Evolutionary conservation across 2,329 filamentous ascomycete species (phyloP), one percentile per base, ranked within the genome.

Genomic region (Alternaria burnsii): DNA sequence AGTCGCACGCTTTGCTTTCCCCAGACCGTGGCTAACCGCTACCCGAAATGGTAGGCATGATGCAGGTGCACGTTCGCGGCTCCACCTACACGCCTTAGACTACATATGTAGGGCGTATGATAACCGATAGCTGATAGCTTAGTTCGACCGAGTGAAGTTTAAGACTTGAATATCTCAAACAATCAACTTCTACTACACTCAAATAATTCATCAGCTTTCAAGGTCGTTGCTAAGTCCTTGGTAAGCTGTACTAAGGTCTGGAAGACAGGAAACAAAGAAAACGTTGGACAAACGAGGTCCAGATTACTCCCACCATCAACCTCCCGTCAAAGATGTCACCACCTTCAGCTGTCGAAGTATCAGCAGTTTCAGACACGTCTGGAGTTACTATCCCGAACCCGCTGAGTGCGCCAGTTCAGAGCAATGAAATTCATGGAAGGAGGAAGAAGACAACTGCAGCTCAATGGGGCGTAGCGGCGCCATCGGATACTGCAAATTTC

Each of bases 401-500:
- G 30, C 81, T 93, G 71, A 89, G 88, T 43, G 78, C 69, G 24
- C 74, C 75, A 6, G 68, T 80, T n/a, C 66, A 71, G 30, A 77
- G 92, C 74, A 85, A 89, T 68, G 87, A 87, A 62, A 88, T 97
- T 58, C 78, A 86, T 55, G 87, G 86, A 40, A 84, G 90, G 68
- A 87, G 94, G 50, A 86, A 85, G 62, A 91, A 90, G 71, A 86
- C 87, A n/a, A 90, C 90, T 3, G 88, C 87, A 71, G 83, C 95
- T 40, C 77, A 80, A 84, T 91, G 64, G 91, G 91, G 91, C 38
- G 86, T 92, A 47, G 94, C 94, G 32, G 91, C 93, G 10, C 85
- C 86, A 52, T 89, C 91, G 3, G 89, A 90, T 78, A 92, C 91
- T 77, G 90, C 94, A 71, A 88, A 91, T 83, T 97, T 96, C 80